Percentiles rank a stretch among this genome's conserved stretches.
Evolutionary conservation across 495 filamentous ascomycete species (phyloP).

Genomic region (Pyronema omphalodes): DNA sequence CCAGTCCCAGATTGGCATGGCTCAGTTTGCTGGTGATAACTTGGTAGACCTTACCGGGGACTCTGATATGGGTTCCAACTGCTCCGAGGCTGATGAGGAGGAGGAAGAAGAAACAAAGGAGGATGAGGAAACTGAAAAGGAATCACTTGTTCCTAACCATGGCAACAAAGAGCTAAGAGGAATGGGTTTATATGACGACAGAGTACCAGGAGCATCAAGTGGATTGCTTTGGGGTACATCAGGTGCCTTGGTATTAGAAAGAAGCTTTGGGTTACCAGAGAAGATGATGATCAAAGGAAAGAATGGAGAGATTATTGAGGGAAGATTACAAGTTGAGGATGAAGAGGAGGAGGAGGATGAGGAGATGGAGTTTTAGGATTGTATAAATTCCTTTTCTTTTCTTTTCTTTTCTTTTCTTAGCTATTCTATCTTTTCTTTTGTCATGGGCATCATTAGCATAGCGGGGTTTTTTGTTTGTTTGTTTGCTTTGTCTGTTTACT

Average conservation of each 20-base stretch:
- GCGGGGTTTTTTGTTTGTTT: no score
- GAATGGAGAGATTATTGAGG: conserved; percentile 16
- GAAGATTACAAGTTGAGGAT: conserved; percentile 13
- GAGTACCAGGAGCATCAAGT: no score
- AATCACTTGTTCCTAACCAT: conserved; percentile 14
- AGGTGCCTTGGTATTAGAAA: conserved; percentile 18
- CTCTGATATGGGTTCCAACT: no score
- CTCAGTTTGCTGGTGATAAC: not conserved
- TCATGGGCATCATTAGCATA: no score
- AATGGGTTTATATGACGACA: conserved; percentile 22
- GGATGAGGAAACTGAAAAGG: conserved; percentile 12
- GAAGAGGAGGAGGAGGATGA: conserved; percentile 11
- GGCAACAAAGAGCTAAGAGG: conserved; percentile 21
- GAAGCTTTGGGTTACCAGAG: conserved; percentile 21
- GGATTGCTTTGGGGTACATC: conserved; percentile 9
- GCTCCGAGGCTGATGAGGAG: not conserved
- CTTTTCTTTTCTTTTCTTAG: not conserved
- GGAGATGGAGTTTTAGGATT: not conserved
- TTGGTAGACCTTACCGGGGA: not conserved
- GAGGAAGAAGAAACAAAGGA: conserved; percentile 15
- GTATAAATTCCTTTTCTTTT: not conserved
- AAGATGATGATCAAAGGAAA: conserved; percentile 22
- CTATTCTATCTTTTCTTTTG: not conserved
- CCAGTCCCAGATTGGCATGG: not conserved
- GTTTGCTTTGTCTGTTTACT: no score